phyloP scores from a whole-genome alignment of 352 stramenopile species.

The Pythium coloratum region DNA sequence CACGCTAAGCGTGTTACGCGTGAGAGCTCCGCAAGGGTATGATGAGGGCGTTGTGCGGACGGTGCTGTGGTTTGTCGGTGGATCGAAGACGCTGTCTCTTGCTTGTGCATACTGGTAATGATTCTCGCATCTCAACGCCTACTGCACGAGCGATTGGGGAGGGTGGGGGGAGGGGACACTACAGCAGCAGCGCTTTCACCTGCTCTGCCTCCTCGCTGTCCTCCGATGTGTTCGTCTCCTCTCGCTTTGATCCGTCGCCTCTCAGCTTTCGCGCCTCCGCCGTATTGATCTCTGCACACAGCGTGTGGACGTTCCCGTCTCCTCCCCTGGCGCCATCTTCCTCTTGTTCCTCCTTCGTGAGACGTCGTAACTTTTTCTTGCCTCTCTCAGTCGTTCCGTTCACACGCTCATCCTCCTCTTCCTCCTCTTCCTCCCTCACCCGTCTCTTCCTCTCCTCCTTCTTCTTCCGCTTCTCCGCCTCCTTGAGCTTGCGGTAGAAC shows the following conservation, averaged over 20 bases:
- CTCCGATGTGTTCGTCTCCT: neutral
- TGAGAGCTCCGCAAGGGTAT: neutral
- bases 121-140: too few species aligned
- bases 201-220: constrained; percentile 2
- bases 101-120: too few species aligned
- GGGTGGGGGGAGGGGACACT: neutral
- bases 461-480: constrained; percentile 20
- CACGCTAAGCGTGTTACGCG: neutral
- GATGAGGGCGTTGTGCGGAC: neutral
- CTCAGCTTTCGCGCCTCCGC: constrained; percentile 7
- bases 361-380: neutral
- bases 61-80: neutral
- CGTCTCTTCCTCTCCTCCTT: constrained; percentile 16
- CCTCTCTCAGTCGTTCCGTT: neutral
- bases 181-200: constrained; percentile 12
- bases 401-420: constrained; percentile 17
- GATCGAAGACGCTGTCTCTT: neutral
- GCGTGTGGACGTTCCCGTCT: constrained; percentile 26
- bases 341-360: neutral
- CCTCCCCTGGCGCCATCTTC: neutral
- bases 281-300: constrained; percentile 41
- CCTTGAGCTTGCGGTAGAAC: constrained; percentile 63
- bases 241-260: neutral
- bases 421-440: constrained; percentile 20
- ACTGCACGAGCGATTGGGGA: too few species aligned